Evolutionary conservation across 441 rosid species (phyloP).

Genomic region (Adansonia grandidieri): DNA sequence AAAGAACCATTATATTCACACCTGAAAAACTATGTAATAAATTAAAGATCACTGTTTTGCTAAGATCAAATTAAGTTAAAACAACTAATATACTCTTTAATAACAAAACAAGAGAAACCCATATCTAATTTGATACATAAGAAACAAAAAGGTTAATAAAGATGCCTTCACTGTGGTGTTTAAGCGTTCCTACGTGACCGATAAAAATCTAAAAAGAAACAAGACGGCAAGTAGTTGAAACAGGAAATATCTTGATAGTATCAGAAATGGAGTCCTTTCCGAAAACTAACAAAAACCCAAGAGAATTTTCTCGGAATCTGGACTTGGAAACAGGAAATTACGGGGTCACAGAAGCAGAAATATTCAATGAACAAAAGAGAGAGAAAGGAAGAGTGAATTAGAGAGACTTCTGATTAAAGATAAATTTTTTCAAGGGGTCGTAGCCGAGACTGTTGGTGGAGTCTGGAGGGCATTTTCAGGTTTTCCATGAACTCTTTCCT

Average conservation of each 20-base stretch:
- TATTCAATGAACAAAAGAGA: slow-evolving; percentile 17
- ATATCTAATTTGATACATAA: slow-evolving; percentile 22
- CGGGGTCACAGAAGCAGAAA: slow-evolving; percentile 17
- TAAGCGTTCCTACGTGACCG: slow-evolving; percentile 12
- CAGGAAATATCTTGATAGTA: neutral
- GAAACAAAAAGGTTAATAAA: neutral
- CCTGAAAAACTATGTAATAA: neutral
- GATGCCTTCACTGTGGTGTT: neutral
- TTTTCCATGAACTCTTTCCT: neutral
- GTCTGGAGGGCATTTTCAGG: slow-evolving; percentile 2
- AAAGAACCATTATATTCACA: neutral
- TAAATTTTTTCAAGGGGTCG: neutral
- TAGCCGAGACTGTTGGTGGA: neutral
- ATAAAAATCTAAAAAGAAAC: slow-evolving; percentile 10
- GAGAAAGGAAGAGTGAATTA: neutral
- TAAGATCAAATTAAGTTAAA: slow-evolving; percentile 9
- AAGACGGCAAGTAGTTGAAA: neutral
- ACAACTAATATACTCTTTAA: neutral
- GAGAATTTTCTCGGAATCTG: slow-evolving; percentile 21
- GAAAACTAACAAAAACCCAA: slow-evolving; percentile 23
- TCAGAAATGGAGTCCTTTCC: neutral
- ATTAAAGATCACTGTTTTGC: neutral
- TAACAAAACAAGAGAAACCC: slow-evolving; percentile 2
- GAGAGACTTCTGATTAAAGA: neutral
- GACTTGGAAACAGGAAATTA: slow-evolving; percentile 13